Base-by-base conservation (phyloP, 2,329 filamentous ascomycete genomes). In the Colletotrichum spaethianum region DNA sequence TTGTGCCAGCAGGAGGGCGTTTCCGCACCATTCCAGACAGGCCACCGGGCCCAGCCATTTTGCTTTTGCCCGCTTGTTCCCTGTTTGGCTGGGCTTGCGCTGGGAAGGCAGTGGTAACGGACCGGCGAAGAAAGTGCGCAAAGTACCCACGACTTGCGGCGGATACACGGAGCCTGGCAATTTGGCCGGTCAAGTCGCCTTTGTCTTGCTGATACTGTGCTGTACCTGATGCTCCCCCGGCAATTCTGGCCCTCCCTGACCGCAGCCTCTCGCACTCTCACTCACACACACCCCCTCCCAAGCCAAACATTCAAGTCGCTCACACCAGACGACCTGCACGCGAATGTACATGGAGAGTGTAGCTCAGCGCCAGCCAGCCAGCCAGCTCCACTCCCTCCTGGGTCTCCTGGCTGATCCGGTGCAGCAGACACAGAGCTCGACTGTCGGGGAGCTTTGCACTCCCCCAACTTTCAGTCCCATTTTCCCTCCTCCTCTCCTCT, bases 401-500 rank as follows among this genome's bases (percentile, higher is more conserved):
- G 67, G 42, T 44, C 42, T 68, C 57, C 70, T 69, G 66, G 70
- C 70, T 72, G 70, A 72, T 72, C 70, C 59, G 46, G 66, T 36
- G 59, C 65, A 50, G 31, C 52, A 72, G 46, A 48, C 57, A 53
- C 59, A 60, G 70, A 64, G 59, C 70, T 64, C 33, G 60, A 72
- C 65, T 70, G 70, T 76, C 75, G 75, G 77, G 78, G 80, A 81
- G 79, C 80, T 73, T 57, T 67, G 67, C 75, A 74, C 78, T 76
- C 79, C 79, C 75, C 71, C 71, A 74, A 67, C 72, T 75, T 75
- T 57, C 42, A 70, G 57, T 70, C 76, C 78, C 75, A 68, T 74
- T 75, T 78, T 38, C 70, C 76, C 78, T 75, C 60, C 76, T 79
- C 75, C 78, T 80, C 75, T 76, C 75, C 64, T 63, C 61, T 71